A percentile compares a stretch with the other conserved stretches of the same genome.
phyloP scores from a whole-genome alignment of 1,139 yeast species.

The Kodamaea sp. region DNA sequence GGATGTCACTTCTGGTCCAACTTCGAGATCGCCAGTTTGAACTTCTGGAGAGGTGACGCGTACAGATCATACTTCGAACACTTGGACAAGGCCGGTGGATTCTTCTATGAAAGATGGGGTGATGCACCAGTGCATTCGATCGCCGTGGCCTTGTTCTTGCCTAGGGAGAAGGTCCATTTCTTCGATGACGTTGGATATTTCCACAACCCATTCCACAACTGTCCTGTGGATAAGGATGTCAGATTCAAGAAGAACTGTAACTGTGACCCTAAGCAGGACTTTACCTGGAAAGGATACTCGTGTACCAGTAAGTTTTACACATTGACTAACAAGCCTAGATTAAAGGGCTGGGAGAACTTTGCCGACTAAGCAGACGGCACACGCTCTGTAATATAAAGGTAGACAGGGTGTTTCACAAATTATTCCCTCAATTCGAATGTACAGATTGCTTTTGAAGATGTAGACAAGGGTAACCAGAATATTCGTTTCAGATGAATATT shows the following conservation, averaged over 20 bases:
- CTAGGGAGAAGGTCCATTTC: slow-evolving; percentile 67
- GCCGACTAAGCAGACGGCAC: slow-evolving; percentile 17
- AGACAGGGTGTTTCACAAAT: no score
- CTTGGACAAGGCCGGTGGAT: slow-evolving; percentile 80
- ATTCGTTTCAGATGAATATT: no score
- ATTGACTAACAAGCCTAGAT: slow-evolving; percentile 62
- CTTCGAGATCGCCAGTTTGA: slow-evolving; percentile 75
- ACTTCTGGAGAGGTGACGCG: slow-evolving; percentile 73
- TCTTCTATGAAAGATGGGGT: slow-evolving; percentile 92
- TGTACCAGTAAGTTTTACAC: slow-evolving; percentile 77
- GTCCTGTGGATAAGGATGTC: slow-evolving; percentile 65
- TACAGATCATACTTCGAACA: slow-evolving; percentile 67
- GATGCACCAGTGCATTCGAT: slow-evolving; percentile 91
- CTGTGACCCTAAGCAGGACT: slow-evolving; percentile 73
- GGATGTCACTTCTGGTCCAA: slow-evolving; percentile 90
- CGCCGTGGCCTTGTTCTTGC: slow-evolving; percentile 76
- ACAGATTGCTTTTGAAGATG: no score
- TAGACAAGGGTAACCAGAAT: no score
- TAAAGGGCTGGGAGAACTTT: slow-evolving; percentile 74
- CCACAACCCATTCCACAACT: slow-evolving; percentile 76
- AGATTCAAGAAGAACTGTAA: slow-evolving; percentile 61
- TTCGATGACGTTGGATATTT: slow-evolving; percentile 83
- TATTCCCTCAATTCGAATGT: no score
- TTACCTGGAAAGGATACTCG: slow-evolving; percentile 85
- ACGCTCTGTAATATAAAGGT: neutral